Percentiles rank a stretch among this genome's conserved stretches.
Conservation (phyloP, 2,329 filamentous ascomycete genomes). For the Aspergillus vadensis region DNA sequence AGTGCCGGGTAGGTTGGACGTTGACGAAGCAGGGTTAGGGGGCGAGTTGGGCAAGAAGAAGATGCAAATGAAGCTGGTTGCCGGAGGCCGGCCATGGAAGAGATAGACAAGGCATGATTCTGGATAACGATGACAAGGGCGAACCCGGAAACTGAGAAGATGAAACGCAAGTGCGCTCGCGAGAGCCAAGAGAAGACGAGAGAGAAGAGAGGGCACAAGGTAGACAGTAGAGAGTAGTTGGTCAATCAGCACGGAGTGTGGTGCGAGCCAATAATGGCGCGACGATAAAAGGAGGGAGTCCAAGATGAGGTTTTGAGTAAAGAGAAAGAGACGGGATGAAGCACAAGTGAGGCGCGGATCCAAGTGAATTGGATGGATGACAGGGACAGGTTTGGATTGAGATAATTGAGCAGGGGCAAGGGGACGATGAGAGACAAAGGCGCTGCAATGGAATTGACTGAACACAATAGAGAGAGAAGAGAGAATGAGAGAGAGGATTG, state of each 20-base stretch:
- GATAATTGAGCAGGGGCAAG: slow-evolving; percentile 20
- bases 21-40: slow-evolving; percentile 27
- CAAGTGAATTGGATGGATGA: slow-evolving; percentile 17
- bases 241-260: slow-evolving; percentile 13
- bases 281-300: slow-evolving; percentile 20
- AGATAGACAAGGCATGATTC: slow-evolving; percentile 20
- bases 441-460: slow-evolving; percentile 14
- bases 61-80: slow-evolving; percentile 23
- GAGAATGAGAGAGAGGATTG: slow-evolving; percentile 17
- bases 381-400: slow-evolving; percentile 17
- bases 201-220: slow-evolving; percentile 11
- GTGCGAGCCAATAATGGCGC: slow-evolving; percentile 23
- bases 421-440: slow-evolving; percentile 23
- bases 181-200: slow-evolving; percentile 21
- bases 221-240: slow-evolving; percentile 9
- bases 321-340: slow-evolving; percentile 14
- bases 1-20: slow-evolving; percentile 23
- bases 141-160: slow-evolving; percentile 18
- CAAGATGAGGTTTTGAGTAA: slow-evolving; percentile 19
- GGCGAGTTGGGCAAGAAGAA: slow-evolving; percentile 26
- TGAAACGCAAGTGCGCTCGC: slow-evolving; percentile 20
- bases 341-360: slow-evolving; percentile 10
- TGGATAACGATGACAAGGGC: slow-evolving; percentile 14
- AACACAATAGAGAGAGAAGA: slow-evolving; percentile 18
- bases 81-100: slow-evolving; percentile 20